Conservation (phyloP, 108 stramenopile genomes). For the Cyclotella choctawhatcheeana region DNA sequence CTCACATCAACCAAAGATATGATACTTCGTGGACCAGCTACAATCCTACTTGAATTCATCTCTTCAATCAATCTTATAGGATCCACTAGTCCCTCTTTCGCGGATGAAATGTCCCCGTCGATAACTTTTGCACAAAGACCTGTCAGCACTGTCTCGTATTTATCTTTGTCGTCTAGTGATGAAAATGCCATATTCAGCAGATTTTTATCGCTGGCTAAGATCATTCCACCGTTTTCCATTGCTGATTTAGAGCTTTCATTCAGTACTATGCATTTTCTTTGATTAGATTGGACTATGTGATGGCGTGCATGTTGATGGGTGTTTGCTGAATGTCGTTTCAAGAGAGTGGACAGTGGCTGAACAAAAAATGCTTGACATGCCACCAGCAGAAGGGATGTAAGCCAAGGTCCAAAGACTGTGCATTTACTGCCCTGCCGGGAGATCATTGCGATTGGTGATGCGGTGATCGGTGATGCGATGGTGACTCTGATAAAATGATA, state of each 20-base stretch:
- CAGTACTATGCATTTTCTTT: not conserved
- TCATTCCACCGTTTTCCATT: constrained; percentile 18
- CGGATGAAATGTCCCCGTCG: constrained; percentile 51
- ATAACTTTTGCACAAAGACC: constrained; percentile 87
- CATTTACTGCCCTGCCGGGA: no score
- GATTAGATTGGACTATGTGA: no score
- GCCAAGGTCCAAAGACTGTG: no score
- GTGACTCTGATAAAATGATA: no score
- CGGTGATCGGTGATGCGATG: no score
- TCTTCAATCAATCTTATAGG: constrained; percentile 79
- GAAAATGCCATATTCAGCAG: constrained; percentile 77
- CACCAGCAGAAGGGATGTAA: no score
- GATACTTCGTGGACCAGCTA: constrained; percentile 67
- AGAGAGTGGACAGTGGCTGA: no score
- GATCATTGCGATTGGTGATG: no score
- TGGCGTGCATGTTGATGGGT: no score
- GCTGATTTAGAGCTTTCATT: constrained; percentile 3
- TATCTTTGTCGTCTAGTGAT: constrained; percentile 68
- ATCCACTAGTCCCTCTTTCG: constrained; percentile 57
- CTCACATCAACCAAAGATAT: constrained; percentile 87
- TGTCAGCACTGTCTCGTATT: constrained; percentile 88
- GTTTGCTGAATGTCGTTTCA: no score
- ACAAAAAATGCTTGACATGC: no score
- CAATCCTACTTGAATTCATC: constrained; percentile 75
- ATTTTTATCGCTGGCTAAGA: constrained; percentile 20